Evolutionary conservation across 192 early-diverging fungal species (phyloP).

Genomic region (Spizellomyces sp.): DNA sequence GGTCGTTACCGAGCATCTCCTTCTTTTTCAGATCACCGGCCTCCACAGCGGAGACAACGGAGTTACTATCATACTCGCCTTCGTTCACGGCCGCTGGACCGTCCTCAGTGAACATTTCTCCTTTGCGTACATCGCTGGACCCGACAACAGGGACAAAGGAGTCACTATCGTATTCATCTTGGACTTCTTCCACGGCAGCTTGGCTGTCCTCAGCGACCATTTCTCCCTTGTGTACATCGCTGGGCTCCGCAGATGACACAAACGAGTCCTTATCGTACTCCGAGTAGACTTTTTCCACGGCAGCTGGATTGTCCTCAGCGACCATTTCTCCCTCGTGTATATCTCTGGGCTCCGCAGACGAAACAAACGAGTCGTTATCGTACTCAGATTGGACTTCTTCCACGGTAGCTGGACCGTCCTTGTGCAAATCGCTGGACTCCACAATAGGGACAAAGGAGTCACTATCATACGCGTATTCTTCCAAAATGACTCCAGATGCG

Average conservation of each 20-base stretch:
- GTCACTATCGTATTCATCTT: neutral
- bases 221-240: neutral
- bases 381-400: neutral
- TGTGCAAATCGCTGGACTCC: neutral
- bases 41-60: neutral
- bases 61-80: neutral
- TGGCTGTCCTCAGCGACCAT: neutral
- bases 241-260: neutral
- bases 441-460: constrained; percentile 6
- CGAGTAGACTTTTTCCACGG: neutral
- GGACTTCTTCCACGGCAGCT: neutral
- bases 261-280: neutral
- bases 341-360: neutral
- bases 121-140: too few relatives aligned
- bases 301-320: neutral
- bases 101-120: too few relatives aligned
- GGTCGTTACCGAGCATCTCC: too few relatives aligned
- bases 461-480: constrained; percentile 2
- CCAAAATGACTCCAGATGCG: neutral
- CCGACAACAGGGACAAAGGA: neutral
- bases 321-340: neutral
- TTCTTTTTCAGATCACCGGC: too few relatives aligned
- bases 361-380: neutral
- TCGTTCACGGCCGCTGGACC: neutral
- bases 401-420: neutral